Conservation (phyloP, 345 rosid species). For the Gossypium longicalyx region DNA sequence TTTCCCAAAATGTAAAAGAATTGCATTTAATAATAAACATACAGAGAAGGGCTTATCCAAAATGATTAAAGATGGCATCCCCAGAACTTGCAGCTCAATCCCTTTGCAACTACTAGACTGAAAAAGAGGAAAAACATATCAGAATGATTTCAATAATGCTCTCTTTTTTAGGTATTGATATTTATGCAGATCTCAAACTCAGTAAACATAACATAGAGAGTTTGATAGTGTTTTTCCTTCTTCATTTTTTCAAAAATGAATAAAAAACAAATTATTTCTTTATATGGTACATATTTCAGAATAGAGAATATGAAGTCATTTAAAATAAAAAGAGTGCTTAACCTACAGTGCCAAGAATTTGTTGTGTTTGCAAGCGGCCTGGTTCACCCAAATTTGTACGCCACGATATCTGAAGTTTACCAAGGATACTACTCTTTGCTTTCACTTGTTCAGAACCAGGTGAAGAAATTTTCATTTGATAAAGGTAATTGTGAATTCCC, state of each 20-base stretch:
- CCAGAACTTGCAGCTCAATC: slow-evolving; percentile 59
- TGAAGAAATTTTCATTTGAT: slow-evolving; percentile 51
- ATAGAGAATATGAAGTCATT: not conserved
- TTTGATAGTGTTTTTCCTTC: not conserved
- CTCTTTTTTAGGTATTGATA: not conserved
- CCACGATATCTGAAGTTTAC: slow-evolving; percentile 96
- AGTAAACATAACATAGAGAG: not conserved
- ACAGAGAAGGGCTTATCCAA: slow-evolving; percentile 62
- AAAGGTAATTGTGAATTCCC: slow-evolving; percentile 84
- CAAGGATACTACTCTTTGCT: slow-evolving; percentile 66
- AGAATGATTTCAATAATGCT: not conserved
- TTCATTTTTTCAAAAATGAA: not conserved
- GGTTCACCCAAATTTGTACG: slow-evolving; percentile 96
- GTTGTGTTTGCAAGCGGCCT: slow-evolving; percentile 96
- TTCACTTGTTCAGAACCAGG: slow-evolving; percentile 43
- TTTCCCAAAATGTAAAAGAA: not conserved
- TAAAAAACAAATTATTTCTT: not conserved
- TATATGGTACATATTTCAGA: not conserved
- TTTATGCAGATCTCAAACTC: not conserved
- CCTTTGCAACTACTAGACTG: slow-evolving; percentile 71
- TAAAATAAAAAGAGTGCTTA: not conserved
- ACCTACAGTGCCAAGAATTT: slow-evolving; percentile 50
- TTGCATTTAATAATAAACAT: not conserved
- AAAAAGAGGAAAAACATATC: slow-evolving; percentile 14
- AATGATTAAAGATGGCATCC: slow-evolving; percentile 54